Conservation (phyloP, 331 rosid genomes). For the Pyracantha coccinea region DNA sequence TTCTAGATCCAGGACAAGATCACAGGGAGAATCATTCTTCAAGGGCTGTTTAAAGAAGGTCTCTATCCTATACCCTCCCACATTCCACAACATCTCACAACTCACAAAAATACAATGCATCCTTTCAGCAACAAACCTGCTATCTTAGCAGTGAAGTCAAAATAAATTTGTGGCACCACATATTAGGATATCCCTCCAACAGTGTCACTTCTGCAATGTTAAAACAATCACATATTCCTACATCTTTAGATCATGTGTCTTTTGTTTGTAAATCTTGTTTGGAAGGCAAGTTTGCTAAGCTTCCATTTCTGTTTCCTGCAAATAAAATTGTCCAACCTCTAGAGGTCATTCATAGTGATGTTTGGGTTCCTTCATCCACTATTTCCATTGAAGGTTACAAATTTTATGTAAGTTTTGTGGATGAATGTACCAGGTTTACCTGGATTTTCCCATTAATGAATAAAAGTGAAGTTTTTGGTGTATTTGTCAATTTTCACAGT, state of each 20-base stretch:
- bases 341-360: no score
- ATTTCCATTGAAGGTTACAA: not conserved
- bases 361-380: no score
- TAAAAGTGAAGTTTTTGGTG: no score
- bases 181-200: not conserved
- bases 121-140: not conserved
- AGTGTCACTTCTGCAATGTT: no score
- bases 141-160: not conserved
- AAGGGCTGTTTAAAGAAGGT: not conserved
- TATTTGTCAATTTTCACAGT: not conserved
- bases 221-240: not conserved
- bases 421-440: not conserved
- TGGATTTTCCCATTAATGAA: not conserved
- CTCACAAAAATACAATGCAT: no score
- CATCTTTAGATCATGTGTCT: not conserved
- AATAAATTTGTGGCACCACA: no score
- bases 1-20: not conserved
- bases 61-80: not conserved
- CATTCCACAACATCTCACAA: not conserved
- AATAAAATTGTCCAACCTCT: no score
- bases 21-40: not conserved
- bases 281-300: no score
- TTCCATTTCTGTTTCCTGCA: no score
- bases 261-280: no score
- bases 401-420: not conserved